Conservation (phyloP, 306 rosid genomes). For the Dryas alaskensis region DNA sequence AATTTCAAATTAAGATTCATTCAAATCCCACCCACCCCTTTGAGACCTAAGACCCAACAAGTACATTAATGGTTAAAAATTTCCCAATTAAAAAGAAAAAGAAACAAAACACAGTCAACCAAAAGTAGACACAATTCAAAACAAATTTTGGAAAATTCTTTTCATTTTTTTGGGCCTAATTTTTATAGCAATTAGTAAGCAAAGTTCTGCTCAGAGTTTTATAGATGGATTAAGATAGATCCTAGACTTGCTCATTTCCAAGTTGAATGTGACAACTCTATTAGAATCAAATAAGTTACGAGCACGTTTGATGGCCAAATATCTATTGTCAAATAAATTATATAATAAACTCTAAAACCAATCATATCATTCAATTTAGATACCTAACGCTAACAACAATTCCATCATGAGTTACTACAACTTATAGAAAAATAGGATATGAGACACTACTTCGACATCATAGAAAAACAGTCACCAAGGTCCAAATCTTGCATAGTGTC, state of each 20-base stretch:
- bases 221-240: not conserved
- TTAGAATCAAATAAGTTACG: not conserved
- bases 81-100: not conserved
- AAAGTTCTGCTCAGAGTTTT: not conserved
- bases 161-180: not conserved
- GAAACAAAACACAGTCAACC: not conserved
- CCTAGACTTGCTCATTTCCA: not conserved
- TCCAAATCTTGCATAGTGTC: constrained; percentile 10
- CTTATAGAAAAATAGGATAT: too few relatives aligned
- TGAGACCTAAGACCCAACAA: not conserved
- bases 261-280: not conserved
- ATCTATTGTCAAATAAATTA: not conserved
- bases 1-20: not conserved
- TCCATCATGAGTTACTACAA: not conserved
- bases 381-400: not conserved
- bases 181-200: not conserved
- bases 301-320: too few relatives aligned
- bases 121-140: not conserved
- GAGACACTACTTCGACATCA: not conserved
- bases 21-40: not conserved
- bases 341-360: not conserved
- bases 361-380: not conserved
- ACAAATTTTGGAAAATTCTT: not conserved
- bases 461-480: constrained; percentile 10
- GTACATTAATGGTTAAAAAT: not conserved